These are phyloP conservation scores for Penicillium sp. DNA, from an alignment of 2,329 filamentous ascomycete species.

Conservation along the genomic window DNA sequence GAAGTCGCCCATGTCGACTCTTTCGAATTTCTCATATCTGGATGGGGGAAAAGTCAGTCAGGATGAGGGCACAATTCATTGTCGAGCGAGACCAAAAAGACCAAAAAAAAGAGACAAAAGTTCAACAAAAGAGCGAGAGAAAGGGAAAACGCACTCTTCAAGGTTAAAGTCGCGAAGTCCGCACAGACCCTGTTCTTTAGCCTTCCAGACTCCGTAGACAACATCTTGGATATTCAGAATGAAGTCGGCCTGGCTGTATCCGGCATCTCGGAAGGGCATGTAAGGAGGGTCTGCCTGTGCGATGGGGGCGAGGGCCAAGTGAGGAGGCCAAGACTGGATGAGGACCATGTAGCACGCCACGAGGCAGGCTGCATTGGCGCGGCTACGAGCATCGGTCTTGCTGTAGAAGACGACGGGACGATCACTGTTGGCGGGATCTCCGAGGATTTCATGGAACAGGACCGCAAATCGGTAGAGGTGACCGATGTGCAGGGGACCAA, in stretches of 20 bases:
- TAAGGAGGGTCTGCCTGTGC: conserved; percentile 93
- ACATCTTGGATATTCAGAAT: conserved; percentile 93
- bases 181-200: conserved; percentile 90
- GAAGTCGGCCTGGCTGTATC: conserved; percentile 97
- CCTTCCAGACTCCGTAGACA: conserved; percentile 97
- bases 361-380: conserved; percentile 82
- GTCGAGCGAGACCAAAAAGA: conserved; percentile 8
- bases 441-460: conserved; percentile 89
- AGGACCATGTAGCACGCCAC: conserved; percentile 98
- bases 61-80: too few species aligned
- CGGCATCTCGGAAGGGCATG: conserved; percentile 98
- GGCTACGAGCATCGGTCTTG: conserved; percentile 82
- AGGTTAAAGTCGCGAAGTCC: conserved; percentile 90
- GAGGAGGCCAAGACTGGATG: conserved; percentile 95
- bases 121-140: background rate
- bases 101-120: background rate
- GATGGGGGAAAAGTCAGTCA: too few species aligned
- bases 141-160: conserved; percentile 59
- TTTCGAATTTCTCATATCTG: conserved; percentile 85
- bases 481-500: conserved; percentile 93
- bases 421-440: conserved; percentile 82
- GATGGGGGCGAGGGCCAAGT: conserved; percentile 89
- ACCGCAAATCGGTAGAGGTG: conserved; percentile 96
- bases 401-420: conserved; percentile 95
- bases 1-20: conserved; percentile 98